Conservation (phyloP, 352 stramenopile genomes). For the Aphanomyces euteiches region DNA sequence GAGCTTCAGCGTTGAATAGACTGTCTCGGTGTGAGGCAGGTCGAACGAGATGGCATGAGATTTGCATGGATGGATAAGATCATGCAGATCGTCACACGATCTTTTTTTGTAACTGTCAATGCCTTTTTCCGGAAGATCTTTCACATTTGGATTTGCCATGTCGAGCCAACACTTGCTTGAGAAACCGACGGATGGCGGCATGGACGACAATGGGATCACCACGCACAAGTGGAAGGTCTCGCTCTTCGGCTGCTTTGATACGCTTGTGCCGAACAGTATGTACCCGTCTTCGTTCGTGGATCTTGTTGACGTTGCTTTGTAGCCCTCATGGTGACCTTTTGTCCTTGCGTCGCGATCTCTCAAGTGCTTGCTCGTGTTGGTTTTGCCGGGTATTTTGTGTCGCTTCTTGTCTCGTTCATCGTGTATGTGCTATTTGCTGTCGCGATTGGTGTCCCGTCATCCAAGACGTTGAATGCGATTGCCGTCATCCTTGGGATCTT, state of each 20-base stretch:
- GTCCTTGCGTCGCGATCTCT: slow-evolving; percentile 15
- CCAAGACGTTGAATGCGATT: neutral
- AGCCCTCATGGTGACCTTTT: slow-evolving; percentile 18
- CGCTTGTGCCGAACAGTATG: slow-evolving; percentile 62
- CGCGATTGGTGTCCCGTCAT: neutral
- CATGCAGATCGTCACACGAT: too few relatives aligned
- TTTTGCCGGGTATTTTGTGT: slow-evolving; percentile 4
- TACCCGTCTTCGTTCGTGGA: neutral
- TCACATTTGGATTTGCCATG: neutral
- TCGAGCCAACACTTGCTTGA: slow-evolving; percentile 6
- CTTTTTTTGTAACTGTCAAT: neutral
- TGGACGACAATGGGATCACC: slow-evolving; percentile 48
- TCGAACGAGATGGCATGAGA: too few relatives aligned
- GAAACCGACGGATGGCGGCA: slow-evolving; percentile 3
- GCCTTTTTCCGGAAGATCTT: neutral
- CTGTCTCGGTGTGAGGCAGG: too few relatives aligned
- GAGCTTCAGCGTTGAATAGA: too few relatives aligned
- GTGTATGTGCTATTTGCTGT: slow-evolving; percentile 6
- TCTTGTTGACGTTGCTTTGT: neutral
- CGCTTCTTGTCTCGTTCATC: slow-evolving; percentile 2
- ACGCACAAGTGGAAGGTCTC: slow-evolving; percentile 70
- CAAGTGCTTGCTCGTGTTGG: slow-evolving; percentile 22
- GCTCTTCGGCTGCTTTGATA: slow-evolving; percentile 69
- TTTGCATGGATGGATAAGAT: too few relatives aligned
- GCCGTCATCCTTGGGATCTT: slow-evolving; percentile 1